These are phyloP conservation scores for Aechmea fasciata DNA, from an alignment of 176 grass and related monocot genomes.

Conservation along the genomic window DNA sequence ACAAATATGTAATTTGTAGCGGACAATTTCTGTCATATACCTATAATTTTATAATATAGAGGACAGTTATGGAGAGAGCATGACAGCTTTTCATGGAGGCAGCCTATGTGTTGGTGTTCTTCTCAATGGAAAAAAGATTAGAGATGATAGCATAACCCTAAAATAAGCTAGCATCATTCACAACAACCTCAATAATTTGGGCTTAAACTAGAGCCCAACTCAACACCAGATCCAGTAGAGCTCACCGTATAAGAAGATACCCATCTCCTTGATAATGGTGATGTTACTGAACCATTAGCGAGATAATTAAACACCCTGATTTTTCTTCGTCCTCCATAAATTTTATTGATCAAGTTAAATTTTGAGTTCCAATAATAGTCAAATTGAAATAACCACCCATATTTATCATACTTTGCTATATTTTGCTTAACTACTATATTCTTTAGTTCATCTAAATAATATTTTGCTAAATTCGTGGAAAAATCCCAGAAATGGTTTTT, in stretches of 20 bases:
- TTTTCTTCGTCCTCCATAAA: neutral
- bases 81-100: slow-evolving; percentile 76
- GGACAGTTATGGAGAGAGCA: slow-evolving; percentile 87
- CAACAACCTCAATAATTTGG: slow-evolving; percentile 39
- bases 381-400: too few relatives aligned
- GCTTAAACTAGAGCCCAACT: slow-evolving; percentile 78
- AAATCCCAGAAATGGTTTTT: too few relatives aligned
- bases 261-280: slow-evolving; percentile 44
- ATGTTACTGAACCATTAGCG: slow-evolving; percentile 58
- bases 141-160: slow-evolving; percentile 73
- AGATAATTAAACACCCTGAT: slow-evolving; percentile 33
- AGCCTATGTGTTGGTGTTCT: slow-evolving; percentile 64
- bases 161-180: slow-evolving; percentile 56
- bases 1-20: neutral
- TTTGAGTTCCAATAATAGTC: too few relatives aligned
- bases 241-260: slow-evolving; percentile 33
- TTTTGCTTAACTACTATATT: too few relatives aligned
- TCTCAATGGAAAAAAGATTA: slow-evolving; percentile 81
- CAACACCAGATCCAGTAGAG: slow-evolving; percentile 25
- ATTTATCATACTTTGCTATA: too few relatives aligned
- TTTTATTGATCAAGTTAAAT: neutral
- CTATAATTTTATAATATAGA: slow-evolving; percentile 34
- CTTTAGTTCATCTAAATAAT: too few relatives aligned
- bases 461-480: too few relatives aligned
- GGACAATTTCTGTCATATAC: neutral